Conservation (phyloP, 2,329 filamentous ascomycete genomes). For the Trematosphaeria pertusa region DNA sequence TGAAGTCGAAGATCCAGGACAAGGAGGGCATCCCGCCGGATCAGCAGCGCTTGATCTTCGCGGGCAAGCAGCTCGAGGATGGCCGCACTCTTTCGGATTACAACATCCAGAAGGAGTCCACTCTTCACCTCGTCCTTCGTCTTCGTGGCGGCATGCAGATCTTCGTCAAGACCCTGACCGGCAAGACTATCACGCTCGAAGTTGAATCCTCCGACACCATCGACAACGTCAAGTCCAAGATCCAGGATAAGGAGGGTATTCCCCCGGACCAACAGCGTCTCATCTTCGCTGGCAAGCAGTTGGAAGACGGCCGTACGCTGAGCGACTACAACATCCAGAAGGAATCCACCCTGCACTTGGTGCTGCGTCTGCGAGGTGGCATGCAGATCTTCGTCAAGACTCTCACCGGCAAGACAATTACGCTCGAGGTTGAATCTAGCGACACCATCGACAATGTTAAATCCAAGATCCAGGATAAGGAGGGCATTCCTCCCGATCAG, state of each 20-base stretch:
- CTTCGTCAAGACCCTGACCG: slow-evolving; percentile 68
- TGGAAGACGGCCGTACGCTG: slow-evolving; percentile 91
- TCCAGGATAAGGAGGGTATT: slow-evolving; percentile 97
- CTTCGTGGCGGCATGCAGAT: slow-evolving; percentile 71
- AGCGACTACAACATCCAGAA: slow-evolving; percentile 97
- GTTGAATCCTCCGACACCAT: slow-evolving; percentile 82
- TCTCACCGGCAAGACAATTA: slow-evolving; percentile 87
- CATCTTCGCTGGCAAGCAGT: no score
- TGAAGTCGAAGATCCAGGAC: slow-evolving; percentile 59
- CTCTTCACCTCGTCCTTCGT: slow-evolving; percentile 77
- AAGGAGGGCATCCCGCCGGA: slow-evolving; percentile 67
- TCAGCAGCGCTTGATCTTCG: slow-evolving; percentile 65
- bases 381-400: slow-evolving; percentile 67
- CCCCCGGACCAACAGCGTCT: slow-evolving; percentile 96
- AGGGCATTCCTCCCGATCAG: slow-evolving; percentile 92
- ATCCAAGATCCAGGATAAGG: slow-evolving; percentile 79
- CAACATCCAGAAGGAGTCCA: slow-evolving; percentile 68
- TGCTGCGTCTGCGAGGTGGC: slow-evolving; percentile 86
- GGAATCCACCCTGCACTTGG: no score
- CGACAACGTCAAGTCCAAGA: slow-evolving; percentile 96
- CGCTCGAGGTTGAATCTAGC: slow-evolving; percentile 84
- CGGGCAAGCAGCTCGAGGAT: slow-evolving; percentile 65
- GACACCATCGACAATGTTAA: slow-evolving; percentile 97
- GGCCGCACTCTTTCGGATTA: slow-evolving; percentile 63
- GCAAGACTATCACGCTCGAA: slow-evolving; percentile 71